Evolutionary conservation across 2,329 filamentous ascomycete genomes (phyloP).

Genomic region (Alternaria sp.): DNA sequence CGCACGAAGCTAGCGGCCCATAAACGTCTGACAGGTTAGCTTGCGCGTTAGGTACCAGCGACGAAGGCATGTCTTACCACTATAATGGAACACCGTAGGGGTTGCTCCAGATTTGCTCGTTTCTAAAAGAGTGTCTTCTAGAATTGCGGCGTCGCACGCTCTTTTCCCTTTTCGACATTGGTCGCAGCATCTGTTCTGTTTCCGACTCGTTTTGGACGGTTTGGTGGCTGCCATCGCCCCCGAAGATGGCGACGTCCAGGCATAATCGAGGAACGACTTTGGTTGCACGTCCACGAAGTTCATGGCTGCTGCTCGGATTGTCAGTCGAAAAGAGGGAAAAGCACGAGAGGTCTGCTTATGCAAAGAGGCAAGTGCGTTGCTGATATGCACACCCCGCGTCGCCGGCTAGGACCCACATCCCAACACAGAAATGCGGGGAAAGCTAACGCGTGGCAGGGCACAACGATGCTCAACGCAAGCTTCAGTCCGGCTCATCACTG

Average conservation of each 20-base stretch:
- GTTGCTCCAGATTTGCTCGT: slow-evolving; percentile 26
- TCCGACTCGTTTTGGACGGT: slow-evolving; percentile 44
- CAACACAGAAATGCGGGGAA: slow-evolving; percentile 37
- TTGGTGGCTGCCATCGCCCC: slow-evolving; percentile 28
- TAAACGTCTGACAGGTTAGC: slow-evolving; percentile 43
- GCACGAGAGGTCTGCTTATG: slow-evolving; percentile 21
- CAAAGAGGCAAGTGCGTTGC: slow-evolving; percentile 19
- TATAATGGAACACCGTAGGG: slow-evolving; percentile 44
- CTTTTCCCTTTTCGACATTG: slow-evolving; percentile 56
- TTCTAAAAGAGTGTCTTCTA: slow-evolving; percentile 43
- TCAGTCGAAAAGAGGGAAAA: slow-evolving; percentile 38
- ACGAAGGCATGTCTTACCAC: slow-evolving; percentile 32
- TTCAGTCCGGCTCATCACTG: not conserved
- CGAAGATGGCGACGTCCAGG: slow-evolving; percentile 43
- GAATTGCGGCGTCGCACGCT: slow-evolving; percentile 52
- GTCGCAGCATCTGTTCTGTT: slow-evolving; percentile 55
- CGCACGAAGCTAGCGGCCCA: slow-evolving; percentile 45
- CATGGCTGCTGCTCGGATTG: slow-evolving; percentile 37
- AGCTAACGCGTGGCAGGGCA: slow-evolving; percentile 22
- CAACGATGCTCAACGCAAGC: not conserved
- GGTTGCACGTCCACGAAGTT: slow-evolving; percentile 48
- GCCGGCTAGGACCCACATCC: slow-evolving; percentile 26
- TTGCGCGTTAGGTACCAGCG: not conserved
- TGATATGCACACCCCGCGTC: slow-evolving; percentile 42
- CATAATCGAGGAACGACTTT: slow-evolving; percentile 46